These are phyloP conservation scores for Alternaria sp. DNA, from an alignment of 2,329 filamentous ascomycete genomes.

Conservation along the genomic window DNA sequence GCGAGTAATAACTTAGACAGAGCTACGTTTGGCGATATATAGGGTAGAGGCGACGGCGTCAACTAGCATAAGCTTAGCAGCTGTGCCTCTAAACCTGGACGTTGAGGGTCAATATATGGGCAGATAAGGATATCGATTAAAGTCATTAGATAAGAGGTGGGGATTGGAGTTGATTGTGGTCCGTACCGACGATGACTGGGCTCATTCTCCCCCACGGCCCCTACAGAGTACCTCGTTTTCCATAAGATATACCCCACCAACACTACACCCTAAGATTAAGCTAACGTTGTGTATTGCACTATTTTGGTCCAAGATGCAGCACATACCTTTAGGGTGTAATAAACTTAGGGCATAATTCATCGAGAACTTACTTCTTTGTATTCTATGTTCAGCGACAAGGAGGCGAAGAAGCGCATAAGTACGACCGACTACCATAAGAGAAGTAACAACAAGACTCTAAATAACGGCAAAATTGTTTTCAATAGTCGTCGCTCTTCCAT, in stretches of 20 bases:
- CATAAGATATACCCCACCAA: background rate
- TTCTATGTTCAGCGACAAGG: background rate
- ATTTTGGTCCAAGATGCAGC: background rate
- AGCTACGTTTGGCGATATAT: background rate
- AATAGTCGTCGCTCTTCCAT: background rate
- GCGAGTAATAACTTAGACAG: background rate
- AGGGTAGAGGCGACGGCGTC: background rate
- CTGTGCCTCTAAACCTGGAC: background rate
- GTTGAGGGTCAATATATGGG: background rate
- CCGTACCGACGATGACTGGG: background rate
- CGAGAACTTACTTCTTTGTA: background rate
- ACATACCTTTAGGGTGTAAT: background rate
- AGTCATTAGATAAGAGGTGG: background rate
- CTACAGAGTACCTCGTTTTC: background rate
- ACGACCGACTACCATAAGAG: background rate
- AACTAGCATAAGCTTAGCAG: background rate
- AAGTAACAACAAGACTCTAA: background rate
- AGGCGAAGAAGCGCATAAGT: background rate
- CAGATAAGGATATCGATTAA: background rate
- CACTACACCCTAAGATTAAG: background rate
- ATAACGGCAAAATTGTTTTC: background rate
- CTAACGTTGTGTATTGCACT: background rate
- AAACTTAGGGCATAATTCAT: background rate
- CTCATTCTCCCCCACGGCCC: background rate
- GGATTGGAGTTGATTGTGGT: background rate